Evolutionary conservation across 768 basidiomycete species (phyloP).

Genomic region (Ephemerocybe angulata): DNA sequence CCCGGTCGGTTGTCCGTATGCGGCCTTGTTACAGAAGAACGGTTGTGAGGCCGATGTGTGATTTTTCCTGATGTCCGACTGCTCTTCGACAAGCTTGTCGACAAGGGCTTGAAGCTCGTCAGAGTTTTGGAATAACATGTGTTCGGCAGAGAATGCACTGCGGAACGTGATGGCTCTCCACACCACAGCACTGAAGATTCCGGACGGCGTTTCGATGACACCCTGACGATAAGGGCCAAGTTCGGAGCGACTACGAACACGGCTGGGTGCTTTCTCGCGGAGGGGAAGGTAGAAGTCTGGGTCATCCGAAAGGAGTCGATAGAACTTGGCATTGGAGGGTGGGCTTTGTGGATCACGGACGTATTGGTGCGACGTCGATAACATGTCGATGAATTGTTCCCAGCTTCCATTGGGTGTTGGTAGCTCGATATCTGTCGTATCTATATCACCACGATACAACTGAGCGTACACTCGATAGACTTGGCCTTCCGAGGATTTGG

Average conservation of each 20-base stretch:
- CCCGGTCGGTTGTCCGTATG: too few species aligned
- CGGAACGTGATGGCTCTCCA: constrained; percentile 7
- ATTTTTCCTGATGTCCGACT: too few species aligned
- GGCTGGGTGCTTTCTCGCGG: constrained; percentile 1
- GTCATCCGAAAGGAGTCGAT: neutral
- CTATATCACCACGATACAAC: neutral
- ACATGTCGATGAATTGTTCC: neutral
- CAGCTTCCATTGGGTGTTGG: neutral
- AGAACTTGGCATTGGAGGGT: neutral
- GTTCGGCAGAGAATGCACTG: neutral
- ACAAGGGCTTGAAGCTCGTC: neutral
- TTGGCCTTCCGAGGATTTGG: neutral
- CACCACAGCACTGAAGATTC: constrained; percentile 11
- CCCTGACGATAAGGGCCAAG: constrained; percentile 1
- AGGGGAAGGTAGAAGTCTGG: constrained; percentile 5
- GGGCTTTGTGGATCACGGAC: too few species aligned
- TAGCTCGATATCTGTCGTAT: neutral
- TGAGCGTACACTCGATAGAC: neutral
- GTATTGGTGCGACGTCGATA: neutral
- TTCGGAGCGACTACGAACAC: neutral
- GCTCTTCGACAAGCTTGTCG: neutral
- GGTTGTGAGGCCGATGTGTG: too few species aligned
- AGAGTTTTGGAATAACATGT: neutral
- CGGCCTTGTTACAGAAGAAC: too few species aligned
- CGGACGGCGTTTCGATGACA: neutral